Percentiles rank a stretch among this genome's conserved stretches.
Conservation (phyloP, 331 rosid genomes). For the Telfairia occidentalis region DNA sequence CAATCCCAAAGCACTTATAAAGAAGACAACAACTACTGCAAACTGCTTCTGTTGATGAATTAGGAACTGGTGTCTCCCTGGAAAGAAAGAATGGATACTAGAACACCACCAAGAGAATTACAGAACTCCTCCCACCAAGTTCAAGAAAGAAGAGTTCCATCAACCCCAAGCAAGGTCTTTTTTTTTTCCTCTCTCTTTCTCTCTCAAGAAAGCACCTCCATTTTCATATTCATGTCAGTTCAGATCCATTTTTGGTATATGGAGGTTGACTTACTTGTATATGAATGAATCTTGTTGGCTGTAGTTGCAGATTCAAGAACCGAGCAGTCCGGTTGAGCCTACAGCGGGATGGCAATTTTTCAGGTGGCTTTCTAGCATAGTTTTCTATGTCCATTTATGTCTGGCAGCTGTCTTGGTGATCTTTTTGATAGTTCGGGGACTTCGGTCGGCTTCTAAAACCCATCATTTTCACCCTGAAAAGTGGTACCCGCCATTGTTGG, state of each 20-base stretch:
- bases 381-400: slow-evolving; percentile 39
- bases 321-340: slow-evolving; percentile 17
- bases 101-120: not conserved
- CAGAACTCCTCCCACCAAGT: slow-evolving; percentile 1
- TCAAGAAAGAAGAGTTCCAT: slow-evolving; percentile 26
- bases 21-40: not conserved
- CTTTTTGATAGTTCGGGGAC: slow-evolving; percentile 31
- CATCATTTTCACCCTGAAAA: slow-evolving; percentile 40
- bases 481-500: slow-evolving; percentile 43
- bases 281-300: slow-evolving; percentile 13
- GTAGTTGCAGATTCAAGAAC: slow-evolving; percentile 29
- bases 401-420: slow-evolving; percentile 28
- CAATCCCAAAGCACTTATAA: not conserved
- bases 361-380: slow-evolving; percentile 22
- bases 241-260: not conserved
- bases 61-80: not conserved
- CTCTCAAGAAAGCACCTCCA: not conserved
- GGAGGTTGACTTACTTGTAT: slow-evolving; percentile 5
- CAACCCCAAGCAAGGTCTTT: slow-evolving; percentile 29
- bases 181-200: slow-evolving; percentile 5
- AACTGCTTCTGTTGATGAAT: not conserved
- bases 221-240: not conserved
- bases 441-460: slow-evolving; percentile 20
- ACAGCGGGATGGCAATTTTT: slow-evolving; percentile 13
- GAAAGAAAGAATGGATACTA: not conserved